Conservation (phyloP, 1,284 basidiomycete genomes). For the Trichosporon sp. region DNA sequence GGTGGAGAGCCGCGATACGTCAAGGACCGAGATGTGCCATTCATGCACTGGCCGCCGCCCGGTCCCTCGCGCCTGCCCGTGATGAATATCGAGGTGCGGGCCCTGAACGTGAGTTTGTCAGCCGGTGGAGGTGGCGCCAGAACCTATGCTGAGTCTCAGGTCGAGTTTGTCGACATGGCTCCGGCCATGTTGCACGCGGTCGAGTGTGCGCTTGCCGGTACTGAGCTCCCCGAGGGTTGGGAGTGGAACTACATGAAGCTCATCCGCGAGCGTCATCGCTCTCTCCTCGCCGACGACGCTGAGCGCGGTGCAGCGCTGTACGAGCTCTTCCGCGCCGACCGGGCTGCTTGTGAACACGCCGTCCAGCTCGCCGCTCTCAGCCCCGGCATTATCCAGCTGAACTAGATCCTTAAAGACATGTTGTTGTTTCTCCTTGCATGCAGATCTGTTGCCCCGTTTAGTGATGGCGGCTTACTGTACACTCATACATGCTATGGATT, state of each 20-base stretch:
- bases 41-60: background rate
- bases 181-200: background rate
- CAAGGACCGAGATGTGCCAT: background rate
- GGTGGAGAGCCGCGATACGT: background rate
- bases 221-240: background rate
- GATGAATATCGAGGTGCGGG: background rate
- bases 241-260: background rate
- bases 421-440: slow-evolving; percentile 6
- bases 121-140: slow-evolving; percentile 1
- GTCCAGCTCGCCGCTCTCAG: background rate
- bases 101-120: slow-evolving; percentile 2
- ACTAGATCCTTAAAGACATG: background rate
- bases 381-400: background rate
- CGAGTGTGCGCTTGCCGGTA: background rate
- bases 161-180: background rate
- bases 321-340: background rate
- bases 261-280: background rate
- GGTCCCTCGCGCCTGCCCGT: background rate
- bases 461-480: background rate
- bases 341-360: background rate
- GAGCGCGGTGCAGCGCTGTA: background rate
- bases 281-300: background rate
- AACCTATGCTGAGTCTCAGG: background rate
- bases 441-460: background rate
- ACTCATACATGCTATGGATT: slow-evolving; percentile 15